Evolutionary conservation across 768 basidiomycete species (phyloP), one percentile per base, ranked within the genome.

Genomic region (Scleroderma citrinum): DNA sequence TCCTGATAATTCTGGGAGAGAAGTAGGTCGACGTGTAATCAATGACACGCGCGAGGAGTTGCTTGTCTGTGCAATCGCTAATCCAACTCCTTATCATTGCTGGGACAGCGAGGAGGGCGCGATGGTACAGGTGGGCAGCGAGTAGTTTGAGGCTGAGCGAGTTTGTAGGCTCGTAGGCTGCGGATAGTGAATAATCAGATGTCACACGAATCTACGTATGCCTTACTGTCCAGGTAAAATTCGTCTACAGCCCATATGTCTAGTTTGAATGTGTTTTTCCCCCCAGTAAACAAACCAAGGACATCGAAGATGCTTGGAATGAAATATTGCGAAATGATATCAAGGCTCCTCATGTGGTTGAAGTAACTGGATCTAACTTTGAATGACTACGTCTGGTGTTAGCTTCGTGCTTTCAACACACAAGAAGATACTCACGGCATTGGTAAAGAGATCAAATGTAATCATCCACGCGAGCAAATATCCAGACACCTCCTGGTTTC

Each of bases 381-480:
- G 56, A 91, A 76, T 0, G 94, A 95, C 93, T 97, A 59, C 3
- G 10, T 24, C 35, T 20, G 1, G 20, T 46, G 19, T 58, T 24
- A 54, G 48, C 19, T 49, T 19, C 36, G n/a, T 14, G 13, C 14
- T 8, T 20, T 13, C n/a, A 26, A 21, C 13, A 3, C 17, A 2
- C 17, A 16, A 26, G 17, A 5, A 46, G 36, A 32, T 47, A 73
- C 89, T 54, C 63, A 94, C 93, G 8, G 91, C 86, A 63, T 89
- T 82, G 21, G 72, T 71, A 66, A 96, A 96, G 17, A 87, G 71
- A 59, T 93, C 90, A 53, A 96, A 85, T 1, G 84, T 62, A n/a
- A 91, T 69, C 84, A 94, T 88, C 93, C 92, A 96, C 2, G 77
- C 79, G 8, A 96, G 75, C n/a, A 96, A 68, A 53, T 80, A 78